A percentile compares a stretch with the other conserved stretches of the same genome.
phyloP scores from a whole-genome alignment of 2,329 filamentous ascomycete species.

The Fusarium mangiferae region DNA sequence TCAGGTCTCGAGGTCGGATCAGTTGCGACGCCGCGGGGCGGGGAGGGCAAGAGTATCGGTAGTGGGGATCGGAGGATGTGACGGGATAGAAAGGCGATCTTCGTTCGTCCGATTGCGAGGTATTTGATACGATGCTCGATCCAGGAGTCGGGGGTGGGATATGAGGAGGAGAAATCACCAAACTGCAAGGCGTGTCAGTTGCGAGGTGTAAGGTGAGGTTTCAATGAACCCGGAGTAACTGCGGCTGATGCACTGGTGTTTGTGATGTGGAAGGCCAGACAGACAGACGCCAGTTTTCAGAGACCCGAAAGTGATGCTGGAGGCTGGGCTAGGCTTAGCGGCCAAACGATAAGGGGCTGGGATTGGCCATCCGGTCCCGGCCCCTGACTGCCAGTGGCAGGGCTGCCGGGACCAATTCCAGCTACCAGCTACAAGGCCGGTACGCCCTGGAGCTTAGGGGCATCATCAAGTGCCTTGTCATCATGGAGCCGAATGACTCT shows the following conservation, averaged over 20 bases:
- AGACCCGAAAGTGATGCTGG: conserved; percentile 4
- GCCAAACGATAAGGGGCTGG: conserved; percentile 15
- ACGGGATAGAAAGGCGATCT: conserved; percentile 14
- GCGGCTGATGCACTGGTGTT: conserved; percentile 41
- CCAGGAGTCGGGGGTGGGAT: conserved; percentile 24
- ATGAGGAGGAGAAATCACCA: conserved; percentile 27
- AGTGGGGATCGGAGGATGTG: conserved; percentile 8
- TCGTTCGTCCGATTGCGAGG: conserved; percentile 22
- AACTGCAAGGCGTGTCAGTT: conserved; percentile 35
- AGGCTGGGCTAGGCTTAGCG: conserved; percentile 50
- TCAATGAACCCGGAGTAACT: conserved; percentile 42
- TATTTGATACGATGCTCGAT: conserved; percentile 14
- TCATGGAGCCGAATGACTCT: conserved; percentile 34
- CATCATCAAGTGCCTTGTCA: background rate
- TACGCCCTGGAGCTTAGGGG: conserved; percentile 17
- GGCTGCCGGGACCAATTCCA: conserved; percentile 15
- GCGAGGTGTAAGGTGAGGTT: conserved; percentile 41
- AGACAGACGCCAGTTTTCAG: conserved; percentile 26
- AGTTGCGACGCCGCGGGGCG: conserved; percentile 39
- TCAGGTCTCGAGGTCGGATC: conserved; percentile 19
- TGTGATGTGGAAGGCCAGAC: conserved; percentile 44
- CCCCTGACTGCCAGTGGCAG: conserved; percentile 33
- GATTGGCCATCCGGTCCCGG: conserved; percentile 3
- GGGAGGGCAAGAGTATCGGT: conserved; percentile 29
- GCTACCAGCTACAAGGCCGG: conserved; percentile 24